phyloP scores from a whole-genome alignment of 768 basidiomycete genomes.

The Tulasnella sp. region DNA sequence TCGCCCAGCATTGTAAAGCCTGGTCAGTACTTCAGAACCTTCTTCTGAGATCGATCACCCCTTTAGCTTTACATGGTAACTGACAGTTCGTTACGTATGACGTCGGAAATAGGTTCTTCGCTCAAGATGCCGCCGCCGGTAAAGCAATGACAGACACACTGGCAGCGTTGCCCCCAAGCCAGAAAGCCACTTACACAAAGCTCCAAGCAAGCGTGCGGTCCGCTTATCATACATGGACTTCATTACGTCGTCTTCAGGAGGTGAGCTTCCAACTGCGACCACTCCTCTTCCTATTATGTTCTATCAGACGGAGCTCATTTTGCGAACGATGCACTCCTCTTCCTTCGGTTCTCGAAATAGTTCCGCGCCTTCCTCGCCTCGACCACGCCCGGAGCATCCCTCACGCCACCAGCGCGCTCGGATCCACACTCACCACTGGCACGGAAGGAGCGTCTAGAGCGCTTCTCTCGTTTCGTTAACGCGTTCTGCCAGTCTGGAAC shows the following conservation, averaged over 20 bases:
- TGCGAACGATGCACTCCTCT: not conserved
- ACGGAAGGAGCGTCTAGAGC: slow-evolving; percentile 67
- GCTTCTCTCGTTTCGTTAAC: slow-evolving; percentile 63
- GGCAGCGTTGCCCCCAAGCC: slow-evolving; percentile 68
- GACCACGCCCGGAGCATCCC: slow-evolving; percentile 69
- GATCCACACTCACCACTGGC: slow-evolving; percentile 58
- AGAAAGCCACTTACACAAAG: slow-evolving; percentile 79
- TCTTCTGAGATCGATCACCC: not conserved
- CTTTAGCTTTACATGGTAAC: not conserved
- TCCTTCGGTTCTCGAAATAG: slow-evolving; percentile 15
- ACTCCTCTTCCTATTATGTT: not conserved
- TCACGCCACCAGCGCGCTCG: slow-evolving; percentile 64
- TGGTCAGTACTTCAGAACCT: slow-evolving; percentile 44
- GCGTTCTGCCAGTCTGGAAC: slow-evolving; percentile 82
- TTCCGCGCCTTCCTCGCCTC: slow-evolving; percentile 77
- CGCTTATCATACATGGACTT: slow-evolving; percentile 73
- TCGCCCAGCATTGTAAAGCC: slow-evolving; percentile 66
- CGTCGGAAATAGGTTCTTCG: slow-evolving; percentile 57
- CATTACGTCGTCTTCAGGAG: slow-evolving; percentile 67
- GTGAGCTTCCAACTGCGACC: slow-evolving; percentile 12
- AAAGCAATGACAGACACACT: slow-evolving; percentile 76
- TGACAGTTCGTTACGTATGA: not conserved
- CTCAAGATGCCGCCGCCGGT: slow-evolving; percentile 71
- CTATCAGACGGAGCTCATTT: not conserved
- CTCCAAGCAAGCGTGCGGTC: slow-evolving; percentile 81